phyloP scores from a whole-genome alignment of 2,329 filamentous ascomycete species.

The Simplicillium sp. region DNA sequence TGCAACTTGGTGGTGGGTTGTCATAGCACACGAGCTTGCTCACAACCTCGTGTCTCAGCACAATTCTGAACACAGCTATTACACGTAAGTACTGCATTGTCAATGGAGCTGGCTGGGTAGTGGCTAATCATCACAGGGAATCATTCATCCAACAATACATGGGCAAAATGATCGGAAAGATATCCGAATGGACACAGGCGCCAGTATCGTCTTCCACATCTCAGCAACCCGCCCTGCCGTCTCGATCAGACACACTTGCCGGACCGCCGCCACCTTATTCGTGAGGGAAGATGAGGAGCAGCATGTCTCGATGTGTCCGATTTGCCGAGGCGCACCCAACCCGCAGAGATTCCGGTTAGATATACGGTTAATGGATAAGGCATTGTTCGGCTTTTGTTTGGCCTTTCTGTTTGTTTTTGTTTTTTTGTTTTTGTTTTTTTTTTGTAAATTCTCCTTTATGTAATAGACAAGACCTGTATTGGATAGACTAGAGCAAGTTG shows the following conservation, averaged over 20 bases:
- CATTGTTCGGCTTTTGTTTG: background rate
- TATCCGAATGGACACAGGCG: constrained; percentile 5
- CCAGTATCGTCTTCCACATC: background rate
- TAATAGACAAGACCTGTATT: too few species aligned
- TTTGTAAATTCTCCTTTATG: too few species aligned
- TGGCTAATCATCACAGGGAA: constrained; percentile 37
- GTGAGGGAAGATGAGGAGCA: background rate
- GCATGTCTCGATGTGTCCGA: background rate
- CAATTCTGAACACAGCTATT: constrained; percentile 71
- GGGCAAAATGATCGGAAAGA: constrained; percentile 53
- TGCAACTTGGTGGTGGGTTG: constrained; percentile 84
- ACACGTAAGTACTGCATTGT: constrained; percentile 45
- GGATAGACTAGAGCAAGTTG: too few species aligned
- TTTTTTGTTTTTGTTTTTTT: background rate
- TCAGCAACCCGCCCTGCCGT: background rate
- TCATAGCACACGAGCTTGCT: constrained; percentile 89
- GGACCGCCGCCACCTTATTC: background rate
- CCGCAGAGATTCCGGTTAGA: too few species aligned
- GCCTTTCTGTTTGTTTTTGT: background rate
- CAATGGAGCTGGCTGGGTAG: background rate
- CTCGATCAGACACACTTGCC: background rate
- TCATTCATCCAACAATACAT: constrained; percentile 74
- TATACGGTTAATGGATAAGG: too few species aligned
- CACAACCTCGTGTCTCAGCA: constrained; percentile 83
- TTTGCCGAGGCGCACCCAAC: too few species aligned